Conservation (phyloP, 176 grass and related monocot species). For the Ananas comosus region DNA sequence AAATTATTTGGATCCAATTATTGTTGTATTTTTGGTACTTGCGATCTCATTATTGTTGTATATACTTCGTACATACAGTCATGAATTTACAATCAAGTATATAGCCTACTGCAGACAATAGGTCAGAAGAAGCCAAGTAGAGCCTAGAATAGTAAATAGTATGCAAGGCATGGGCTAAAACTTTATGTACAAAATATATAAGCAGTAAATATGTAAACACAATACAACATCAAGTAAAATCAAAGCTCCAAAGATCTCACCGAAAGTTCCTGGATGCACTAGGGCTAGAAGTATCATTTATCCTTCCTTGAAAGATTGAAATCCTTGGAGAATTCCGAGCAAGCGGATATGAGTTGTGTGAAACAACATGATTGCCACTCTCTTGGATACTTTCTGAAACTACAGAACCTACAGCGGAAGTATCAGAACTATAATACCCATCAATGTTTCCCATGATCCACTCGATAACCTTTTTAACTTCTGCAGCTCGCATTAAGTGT, state of each 20-base stretch:
- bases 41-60: no score
- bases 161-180: background rate
- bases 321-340: slow-evolving; percentile 43
- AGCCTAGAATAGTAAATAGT: no score
- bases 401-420: slow-evolving; percentile 21
- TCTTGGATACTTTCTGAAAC: slow-evolving; percentile 41
- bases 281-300: slow-evolving; percentile 53
- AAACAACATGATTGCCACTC: slow-evolving; percentile 41
- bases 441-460: slow-evolving; percentile 92
- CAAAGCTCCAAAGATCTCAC: slow-evolving; percentile 24
- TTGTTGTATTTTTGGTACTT: no score
- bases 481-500: slow-evolving; percentile 81
- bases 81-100: no score
- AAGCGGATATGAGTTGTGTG: slow-evolving; percentile 47
- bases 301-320: slow-evolving; percentile 61
- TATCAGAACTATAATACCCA: slow-evolving; percentile 42
- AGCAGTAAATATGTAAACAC: background rate
- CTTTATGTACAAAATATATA: background rate
- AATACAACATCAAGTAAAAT: background rate
- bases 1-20: no score
- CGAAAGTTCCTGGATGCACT: slow-evolving; percentile 85
- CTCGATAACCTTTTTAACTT: slow-evolving; percentile 93
- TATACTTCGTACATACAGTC: no score
- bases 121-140: no score
- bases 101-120: no score